phyloP scores from a whole-genome alignment of 208 protist genomes.

The Perkinsela sp. region DNA sequence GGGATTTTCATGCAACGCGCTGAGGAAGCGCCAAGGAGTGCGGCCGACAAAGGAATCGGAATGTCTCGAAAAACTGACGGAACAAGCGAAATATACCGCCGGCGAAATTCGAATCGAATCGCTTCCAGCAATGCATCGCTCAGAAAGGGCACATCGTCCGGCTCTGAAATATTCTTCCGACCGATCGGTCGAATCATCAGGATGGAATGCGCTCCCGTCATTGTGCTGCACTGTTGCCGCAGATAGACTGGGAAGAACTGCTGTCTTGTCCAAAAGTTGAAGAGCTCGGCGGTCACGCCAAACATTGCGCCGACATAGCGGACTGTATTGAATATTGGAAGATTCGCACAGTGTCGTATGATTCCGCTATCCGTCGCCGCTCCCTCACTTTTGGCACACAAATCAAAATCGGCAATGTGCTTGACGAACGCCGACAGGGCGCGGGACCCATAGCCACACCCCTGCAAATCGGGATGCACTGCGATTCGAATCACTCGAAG shows the following conservation, averaged over 20 bases:
- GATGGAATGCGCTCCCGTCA: slow-evolving; percentile 95
- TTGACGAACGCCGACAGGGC: slow-evolving; percentile 7
- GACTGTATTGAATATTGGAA: slow-evolving; percentile 26
- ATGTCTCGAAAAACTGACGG: background rate
- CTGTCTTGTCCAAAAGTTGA: slow-evolving; percentile 81
- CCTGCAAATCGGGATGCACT: slow-evolving; percentile 82
- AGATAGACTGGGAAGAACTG: slow-evolving; percentile 67
- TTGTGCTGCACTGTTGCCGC: slow-evolving; percentile 69
- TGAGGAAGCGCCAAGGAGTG: too few relatives aligned
- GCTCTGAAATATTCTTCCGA: too few relatives aligned
- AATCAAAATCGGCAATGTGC: background rate
- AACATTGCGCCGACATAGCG: slow-evolving; percentile 91
- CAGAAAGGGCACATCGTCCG: too few relatives aligned
- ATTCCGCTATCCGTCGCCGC: background rate
- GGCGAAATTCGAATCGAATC: background rate
- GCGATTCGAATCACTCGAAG: slow-evolving; percentile 92
- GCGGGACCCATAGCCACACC: slow-evolving; percentile 83
- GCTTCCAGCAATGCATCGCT: too few relatives aligned
- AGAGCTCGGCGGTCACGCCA: slow-evolving; percentile 77
- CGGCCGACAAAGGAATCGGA: background rate
- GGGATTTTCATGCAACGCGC: too few relatives aligned
- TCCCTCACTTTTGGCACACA: background rate
- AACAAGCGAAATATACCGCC: background rate
- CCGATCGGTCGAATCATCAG: slow-evolving; percentile 81
- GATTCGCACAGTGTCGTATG: background rate